Conservation (phyloP, 306 rosid species). For the Medicago arabica region DNA sequence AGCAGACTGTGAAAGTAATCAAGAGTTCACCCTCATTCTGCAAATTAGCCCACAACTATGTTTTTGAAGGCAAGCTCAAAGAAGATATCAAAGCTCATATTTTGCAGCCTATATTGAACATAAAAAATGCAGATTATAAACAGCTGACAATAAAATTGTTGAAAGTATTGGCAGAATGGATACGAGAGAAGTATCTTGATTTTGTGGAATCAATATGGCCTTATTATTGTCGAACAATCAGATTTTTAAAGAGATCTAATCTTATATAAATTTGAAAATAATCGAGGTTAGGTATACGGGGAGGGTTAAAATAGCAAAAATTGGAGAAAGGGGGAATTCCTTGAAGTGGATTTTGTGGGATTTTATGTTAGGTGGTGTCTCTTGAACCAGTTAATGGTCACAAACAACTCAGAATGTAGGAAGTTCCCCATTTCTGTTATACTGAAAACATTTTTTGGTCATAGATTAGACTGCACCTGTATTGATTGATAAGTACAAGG, state of each 20-base stretch:
- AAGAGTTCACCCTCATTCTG: slow-evolving; percentile 66
- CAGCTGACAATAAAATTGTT: slow-evolving; percentile 58
- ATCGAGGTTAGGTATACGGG: slow-evolving; percentile 38
- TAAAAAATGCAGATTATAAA: slow-evolving; percentile 67
- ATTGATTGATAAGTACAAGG: not conserved
- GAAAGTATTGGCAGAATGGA: slow-evolving; percentile 60
- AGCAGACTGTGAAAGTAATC: slow-evolving; percentile 64
- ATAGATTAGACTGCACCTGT: slow-evolving; percentile 45
- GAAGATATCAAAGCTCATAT: slow-evolving; percentile 53
- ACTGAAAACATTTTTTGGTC: slow-evolving; percentile 36
- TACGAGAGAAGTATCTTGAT: slow-evolving; percentile 70
- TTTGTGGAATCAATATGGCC: slow-evolving; percentile 89
- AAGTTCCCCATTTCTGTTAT: slow-evolving; percentile 51
- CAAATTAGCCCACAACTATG: slow-evolving; percentile 51
- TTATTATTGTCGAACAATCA: slow-evolving; percentile 71
- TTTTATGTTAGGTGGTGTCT: not conserved
- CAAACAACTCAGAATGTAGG: slow-evolving; percentile 44
- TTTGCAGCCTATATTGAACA: slow-evolving; percentile 58
- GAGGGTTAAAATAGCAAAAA: slow-evolving; percentile 31
- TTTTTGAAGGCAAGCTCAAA: slow-evolving; percentile 66
- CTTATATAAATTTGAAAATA: slow-evolving; percentile 57
- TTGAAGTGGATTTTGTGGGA: slow-evolving; percentile 6
- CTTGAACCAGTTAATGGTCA: slow-evolving; percentile 44
- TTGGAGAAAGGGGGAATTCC: not conserved
- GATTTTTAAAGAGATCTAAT: slow-evolving; percentile 82